These are phyloP conservation scores for Paraurostyla sp. DNA, from an alignment of 73 alveolate species.

Conservation along the genomic window DNA sequence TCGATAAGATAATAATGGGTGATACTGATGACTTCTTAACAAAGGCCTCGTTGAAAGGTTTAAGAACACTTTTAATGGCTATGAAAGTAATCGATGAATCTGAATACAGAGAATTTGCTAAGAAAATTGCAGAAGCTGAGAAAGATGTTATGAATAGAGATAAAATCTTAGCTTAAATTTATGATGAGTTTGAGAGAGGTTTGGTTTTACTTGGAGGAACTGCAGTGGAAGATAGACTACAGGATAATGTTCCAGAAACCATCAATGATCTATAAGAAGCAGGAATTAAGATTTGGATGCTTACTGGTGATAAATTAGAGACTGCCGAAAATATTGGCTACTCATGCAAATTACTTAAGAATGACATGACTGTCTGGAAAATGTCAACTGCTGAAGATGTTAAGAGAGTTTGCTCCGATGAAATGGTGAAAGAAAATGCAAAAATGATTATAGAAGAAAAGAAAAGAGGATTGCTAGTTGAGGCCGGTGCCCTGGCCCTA, in stretches of 20 bases:
- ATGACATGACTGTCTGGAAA: conserved; percentile 85
- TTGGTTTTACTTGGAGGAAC: conserved; percentile 96
- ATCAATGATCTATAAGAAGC: conserved; percentile 90
- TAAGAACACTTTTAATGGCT: conserved; percentile 94
- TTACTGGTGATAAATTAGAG: conserved; percentile 99
- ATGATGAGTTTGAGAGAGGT: conserved; percentile 91
- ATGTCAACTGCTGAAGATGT: conserved; percentile 77
- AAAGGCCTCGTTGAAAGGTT: conserved; percentile 83
- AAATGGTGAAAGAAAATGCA: conserved; percentile 39
- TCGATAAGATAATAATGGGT: conserved; percentile 59
- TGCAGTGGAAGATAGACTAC: conserved; percentile 97
- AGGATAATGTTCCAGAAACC: conserved; percentile 97
- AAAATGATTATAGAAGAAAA: conserved; percentile 39
- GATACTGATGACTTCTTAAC: conserved; percentile 80
- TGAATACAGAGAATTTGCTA: conserved; percentile 85
- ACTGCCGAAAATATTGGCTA: conserved; percentile 98
- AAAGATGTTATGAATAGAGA: conserved; percentile 75
- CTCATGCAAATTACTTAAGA: conserved; percentile 91
- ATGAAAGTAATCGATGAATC: conserved; percentile 88
- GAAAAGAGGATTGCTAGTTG: conserved; percentile 65
- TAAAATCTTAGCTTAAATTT: conserved; percentile 81
- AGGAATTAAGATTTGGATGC: conserved; percentile 92
- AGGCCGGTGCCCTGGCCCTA: conserved; percentile 67
- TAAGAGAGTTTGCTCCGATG: conserved; percentile 36
- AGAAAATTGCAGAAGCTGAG: conserved; percentile 87